These are phyloP conservation scores for Lunasporangiospora selenospora DNA, from an alignment of 192 early-diverging fungal genomes.

Conservation along the genomic window DNA sequence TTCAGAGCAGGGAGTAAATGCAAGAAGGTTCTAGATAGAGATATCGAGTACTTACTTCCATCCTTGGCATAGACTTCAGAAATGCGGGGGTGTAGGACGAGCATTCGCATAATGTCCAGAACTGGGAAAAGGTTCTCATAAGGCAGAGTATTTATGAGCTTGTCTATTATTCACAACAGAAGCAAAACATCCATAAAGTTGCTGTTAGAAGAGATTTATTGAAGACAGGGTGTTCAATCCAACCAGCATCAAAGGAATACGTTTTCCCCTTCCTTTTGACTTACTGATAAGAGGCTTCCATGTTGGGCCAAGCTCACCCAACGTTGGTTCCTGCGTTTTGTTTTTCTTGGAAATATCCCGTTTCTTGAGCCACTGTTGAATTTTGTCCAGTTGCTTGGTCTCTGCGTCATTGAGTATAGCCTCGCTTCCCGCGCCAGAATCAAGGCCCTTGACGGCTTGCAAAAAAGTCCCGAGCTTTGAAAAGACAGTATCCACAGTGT, in stretches of 20 bases:
- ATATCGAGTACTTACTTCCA: conserved; percentile 17
- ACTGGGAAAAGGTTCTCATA: conserved; percentile 65
- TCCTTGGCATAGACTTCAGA: conserved; percentile 54
- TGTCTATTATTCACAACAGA: conserved; percentile 9
- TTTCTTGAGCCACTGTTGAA: conserved; percentile 34
- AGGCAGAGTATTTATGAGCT: conserved; percentile 42
- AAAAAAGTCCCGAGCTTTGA: conserved; percentile 44
- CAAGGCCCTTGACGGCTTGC: too few species aligned
- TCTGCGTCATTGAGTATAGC: conserved; percentile 16
- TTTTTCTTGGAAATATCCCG: conserved; percentile 28
- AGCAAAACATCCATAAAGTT: too few species aligned
- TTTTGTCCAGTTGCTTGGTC: conserved; percentile 40
- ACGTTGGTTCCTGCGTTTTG: conserved; percentile 24
- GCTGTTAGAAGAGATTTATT: too few species aligned
- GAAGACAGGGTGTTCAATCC: too few species aligned
- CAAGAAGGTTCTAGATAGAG: neutral
- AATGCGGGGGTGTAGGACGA: conserved; percentile 55
- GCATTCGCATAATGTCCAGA: conserved; percentile 67
- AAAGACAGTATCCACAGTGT: conserved; percentile 42
- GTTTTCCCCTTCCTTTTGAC: too few species aligned
- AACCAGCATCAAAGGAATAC: too few species aligned
- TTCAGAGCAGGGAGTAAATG: conserved; percentile 6
- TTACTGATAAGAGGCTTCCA: conserved; percentile 36
- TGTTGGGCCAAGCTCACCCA: conserved; percentile 24
- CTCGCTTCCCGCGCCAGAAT: conserved; percentile 7